Conservation (phyloP, 2,329 filamentous ascomycete genomes). For the Ascochyta viciae-villosae region DNA sequence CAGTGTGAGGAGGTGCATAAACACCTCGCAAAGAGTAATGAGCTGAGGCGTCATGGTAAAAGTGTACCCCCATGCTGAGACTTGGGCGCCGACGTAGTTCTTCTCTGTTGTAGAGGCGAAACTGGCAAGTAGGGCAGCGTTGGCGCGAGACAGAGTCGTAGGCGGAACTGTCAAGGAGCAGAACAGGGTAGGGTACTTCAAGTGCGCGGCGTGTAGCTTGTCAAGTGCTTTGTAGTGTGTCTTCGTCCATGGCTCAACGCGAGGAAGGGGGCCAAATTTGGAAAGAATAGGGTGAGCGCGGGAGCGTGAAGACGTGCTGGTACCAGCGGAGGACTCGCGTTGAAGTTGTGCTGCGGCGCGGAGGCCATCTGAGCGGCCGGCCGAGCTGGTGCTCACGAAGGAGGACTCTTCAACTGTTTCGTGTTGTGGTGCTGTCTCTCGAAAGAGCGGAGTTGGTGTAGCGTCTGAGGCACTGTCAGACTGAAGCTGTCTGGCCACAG, state of each 20-base stretch:
- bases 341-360: constrained; percentile 14
- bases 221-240: constrained; percentile 51
- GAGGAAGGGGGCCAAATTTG: constrained; percentile 40
- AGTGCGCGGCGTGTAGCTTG: constrained; percentile 42
- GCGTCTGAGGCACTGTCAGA: constrained; percentile 4
- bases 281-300: constrained; percentile 37
- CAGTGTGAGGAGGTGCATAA: constrained; percentile 41
- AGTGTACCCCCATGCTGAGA: constrained; percentile 46
- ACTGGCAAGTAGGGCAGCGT: constrained; percentile 36
- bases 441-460: constrained; percentile 23
- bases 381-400: constrained; percentile 13
- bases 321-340: constrained; percentile 15
- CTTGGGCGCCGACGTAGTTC: constrained; percentile 38
- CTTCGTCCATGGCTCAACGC: constrained; percentile 49
- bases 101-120: constrained; percentile 32
- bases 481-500: neutral
- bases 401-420: constrained; percentile 7
- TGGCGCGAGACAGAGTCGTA: constrained; percentile 31
- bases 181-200: constrained; percentile 43
- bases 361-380: constrained; percentile 11
- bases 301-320: constrained; percentile 8
- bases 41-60: constrained; percentile 41
- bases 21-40: constrained; percentile 46
- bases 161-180: constrained; percentile 23
- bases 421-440: neutral